phyloP scores from a whole-genome alignment of 2,329 filamentous ascomycete species.

The Rhinocladiella similis region DNA sequence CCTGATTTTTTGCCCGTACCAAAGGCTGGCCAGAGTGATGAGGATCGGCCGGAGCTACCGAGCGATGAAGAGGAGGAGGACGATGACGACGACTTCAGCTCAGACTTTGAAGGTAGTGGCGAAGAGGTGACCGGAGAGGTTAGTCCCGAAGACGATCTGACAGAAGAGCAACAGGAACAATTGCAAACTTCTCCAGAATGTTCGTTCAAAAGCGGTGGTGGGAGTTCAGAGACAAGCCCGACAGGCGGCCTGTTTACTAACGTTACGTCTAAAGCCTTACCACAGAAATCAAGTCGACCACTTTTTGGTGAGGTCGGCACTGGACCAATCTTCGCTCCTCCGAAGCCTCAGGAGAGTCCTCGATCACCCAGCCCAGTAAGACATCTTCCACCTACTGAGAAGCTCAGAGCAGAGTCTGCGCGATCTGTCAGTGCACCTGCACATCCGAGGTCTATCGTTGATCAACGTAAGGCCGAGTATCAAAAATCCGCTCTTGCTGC shows the following conservation, averaged over 20 bases:
- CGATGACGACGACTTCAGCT: constrained; percentile 33
- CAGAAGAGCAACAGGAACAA: constrained; percentile 33
- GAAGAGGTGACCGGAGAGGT: constrained; percentile 47
- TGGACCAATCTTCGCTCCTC: constrained; percentile 38
- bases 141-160: constrained; percentile 29
- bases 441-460: constrained; percentile 39
- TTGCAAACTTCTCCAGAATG: constrained; percentile 45
- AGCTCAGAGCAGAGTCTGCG: constrained; percentile 35
- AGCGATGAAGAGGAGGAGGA: constrained; percentile 16
- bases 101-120: constrained; percentile 48
- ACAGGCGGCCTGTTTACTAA: constrained; percentile 44
- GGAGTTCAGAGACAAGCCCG: constrained; percentile 39
- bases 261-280: constrained; percentile 33
- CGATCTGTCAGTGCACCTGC: constrained; percentile 42
- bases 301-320: constrained; percentile 49
- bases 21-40: constrained; percentile 9
- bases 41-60: constrained; percentile 10
- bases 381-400: constrained; percentile 30
- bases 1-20: constrained; percentile 33
- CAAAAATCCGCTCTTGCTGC: constrained; percentile 30
- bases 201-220: constrained; percentile 43
- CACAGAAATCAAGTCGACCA: constrained; percentile 32
- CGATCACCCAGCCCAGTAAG: constrained; percentile 51
- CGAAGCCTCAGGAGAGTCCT: constrained; percentile 39
- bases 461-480: constrained; percentile 41